phyloP scores from a whole-genome alignment of 78 protist species.

The Cavenderia fasciculata region DNA sequence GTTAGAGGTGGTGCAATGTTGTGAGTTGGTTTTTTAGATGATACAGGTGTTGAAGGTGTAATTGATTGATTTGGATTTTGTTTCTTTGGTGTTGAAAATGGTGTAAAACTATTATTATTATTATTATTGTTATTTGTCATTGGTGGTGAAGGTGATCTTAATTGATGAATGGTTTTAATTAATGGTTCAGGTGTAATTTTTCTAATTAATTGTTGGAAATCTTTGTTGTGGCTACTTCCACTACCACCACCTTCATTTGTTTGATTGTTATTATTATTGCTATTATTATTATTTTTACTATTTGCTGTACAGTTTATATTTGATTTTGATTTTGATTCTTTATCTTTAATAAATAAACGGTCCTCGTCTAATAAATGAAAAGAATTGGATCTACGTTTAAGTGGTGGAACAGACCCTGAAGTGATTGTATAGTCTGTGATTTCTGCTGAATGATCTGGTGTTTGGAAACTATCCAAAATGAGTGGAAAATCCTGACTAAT shows the following conservation, averaged over 20 bases:
- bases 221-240: background rate
- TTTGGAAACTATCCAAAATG: slow-evolving; percentile 45
- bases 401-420: background rate
- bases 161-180: background rate
- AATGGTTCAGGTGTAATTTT: background rate
- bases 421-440: background rate
- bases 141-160: too few relatives aligned
- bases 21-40: too few relatives aligned
- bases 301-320: background rate
- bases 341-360: background rate
- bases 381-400: slow-evolving; percentile 42
- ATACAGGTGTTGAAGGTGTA: too few relatives aligned
- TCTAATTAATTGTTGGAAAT: too few relatives aligned
- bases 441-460: background rate
- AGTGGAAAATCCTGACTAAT: slow-evolving; percentile 20
- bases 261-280: background rate
- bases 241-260: background rate
- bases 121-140: too few relatives aligned
- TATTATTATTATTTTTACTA: background rate
- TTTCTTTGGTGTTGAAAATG: too few relatives aligned
- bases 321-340: slow-evolving; percentile 4
- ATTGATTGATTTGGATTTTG: too few relatives aligned
- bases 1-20: too few relatives aligned
- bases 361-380: slow-evolving; percentile 32
- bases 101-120: too few relatives aligned